phyloP scores from a whole-genome alignment of 129 eudicot species.

The Arctium minus region DNA sequence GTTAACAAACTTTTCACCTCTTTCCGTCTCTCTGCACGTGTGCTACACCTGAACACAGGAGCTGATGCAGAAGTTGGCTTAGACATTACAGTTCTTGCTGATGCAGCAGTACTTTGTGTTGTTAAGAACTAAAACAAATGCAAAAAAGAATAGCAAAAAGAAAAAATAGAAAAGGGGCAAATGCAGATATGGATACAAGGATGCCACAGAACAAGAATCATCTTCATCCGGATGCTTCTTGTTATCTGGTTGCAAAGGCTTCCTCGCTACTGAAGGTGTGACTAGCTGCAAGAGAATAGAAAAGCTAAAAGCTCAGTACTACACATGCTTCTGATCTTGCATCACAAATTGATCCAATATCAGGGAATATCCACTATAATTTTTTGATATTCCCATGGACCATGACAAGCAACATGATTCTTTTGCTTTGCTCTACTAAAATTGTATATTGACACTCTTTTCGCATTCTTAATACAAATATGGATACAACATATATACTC shows the following conservation, averaged over 20 bases:
- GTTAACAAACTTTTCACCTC: constrained; percentile 42
- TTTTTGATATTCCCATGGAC: too few species aligned
- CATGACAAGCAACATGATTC: neutral
- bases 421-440: neutral
- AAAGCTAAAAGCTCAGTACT: neutral
- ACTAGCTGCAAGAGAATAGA: constrained; percentile 31
- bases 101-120: constrained; percentile 43
- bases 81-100: constrained; percentile 43
- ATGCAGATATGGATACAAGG: constrained; percentile 57
- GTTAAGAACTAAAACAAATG: constrained; percentile 39
- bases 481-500: neutral
- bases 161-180: neutral
- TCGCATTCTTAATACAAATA: neutral
- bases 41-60: constrained; percentile 64
- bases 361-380: neutral
- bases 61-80: constrained; percentile 70
- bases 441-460: neutral
- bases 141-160: neutral
- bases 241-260: constrained; percentile 74
- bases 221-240: constrained; percentile 86
- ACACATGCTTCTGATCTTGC: neutral
- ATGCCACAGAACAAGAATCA: constrained; percentile 59
- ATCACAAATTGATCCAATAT: neutral
- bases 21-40: constrained; percentile 88
- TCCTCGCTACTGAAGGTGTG: constrained; percentile 43